Evolutionary conservation across 805 yeast genomes (phyloP), one percentile per base, ranked within the genome.

Genomic region (Yueomyces sinensis): DNA sequence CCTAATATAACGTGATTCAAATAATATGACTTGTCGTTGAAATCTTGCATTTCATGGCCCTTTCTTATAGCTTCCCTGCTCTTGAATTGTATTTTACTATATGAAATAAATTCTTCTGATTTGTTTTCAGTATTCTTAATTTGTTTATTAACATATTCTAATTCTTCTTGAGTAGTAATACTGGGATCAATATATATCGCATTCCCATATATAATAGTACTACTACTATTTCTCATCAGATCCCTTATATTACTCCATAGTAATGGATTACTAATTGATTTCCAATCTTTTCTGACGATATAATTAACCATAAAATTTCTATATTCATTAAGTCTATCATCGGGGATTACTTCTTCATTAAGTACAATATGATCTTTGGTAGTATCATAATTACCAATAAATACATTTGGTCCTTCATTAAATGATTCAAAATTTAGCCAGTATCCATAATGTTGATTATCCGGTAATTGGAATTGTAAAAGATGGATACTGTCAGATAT

Each of bases 11-110:
- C 46, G 25, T 59, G 41, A 15, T 54, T 43, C 13, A 78, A 45
- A 44, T 70, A 73, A 76, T 82, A 72, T 1, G 80, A 62, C 42
- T 74, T 71, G 49, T 82, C 89, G 14, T 71, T 39, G 13, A 66
- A 68, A 38, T 71, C 73, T 5, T 54, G 47, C 20, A 82, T 76
- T 17, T 64, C 51, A 32, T 66, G 64, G 3, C 57, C 55, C 0
- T 34, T 15, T 30, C 59, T 37, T 16, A 58, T 46, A 2, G 60
- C 58, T 18, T 47, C 49, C 5, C 29, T 38, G 2, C 55, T 46
- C 39, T 56, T 56, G 40, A 56, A 53, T 6, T 45, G 40, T 3
- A 54, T 45, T 1, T 33, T 22, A 1, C 52, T 49, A 32, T 51
- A 55, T 5, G 43, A 27, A 16, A 52, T 37, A 18, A 17, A 9